Base-by-base conservation (phyloP, 495 filamentous ascomycete species). In the Penicillium dipodomyicola region DNA sequence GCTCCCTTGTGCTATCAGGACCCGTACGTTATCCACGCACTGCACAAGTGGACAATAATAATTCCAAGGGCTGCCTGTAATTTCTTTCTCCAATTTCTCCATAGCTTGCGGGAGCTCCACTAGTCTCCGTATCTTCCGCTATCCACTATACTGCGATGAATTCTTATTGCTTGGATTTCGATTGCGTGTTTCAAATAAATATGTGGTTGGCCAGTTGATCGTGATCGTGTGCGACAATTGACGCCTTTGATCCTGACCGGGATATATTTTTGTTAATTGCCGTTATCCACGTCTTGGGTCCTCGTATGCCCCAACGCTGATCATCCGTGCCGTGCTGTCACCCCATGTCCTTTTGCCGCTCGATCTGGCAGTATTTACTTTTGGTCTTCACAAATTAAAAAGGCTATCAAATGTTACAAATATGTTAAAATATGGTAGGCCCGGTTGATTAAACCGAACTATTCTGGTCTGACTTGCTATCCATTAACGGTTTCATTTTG, bases 321-420 rank as follows among this genome's bases (percentile, higher is more conserved):
- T 54, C 42, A 39, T 19, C 30, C 11, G 41, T 51, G 33, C 17
- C 29, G 33, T 42, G 37, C 42, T 40, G 52, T 54, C 52, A 54
- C 33, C 37, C 42, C 35, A 40, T 17, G 27, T 29, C 37, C 12
- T 33, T 43, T 43, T 23, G 32, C 47, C 35, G 35, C 50, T 52
- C 39, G 23, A 41, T 41, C 35, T 47, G 32, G 30, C 45, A 10
- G 27, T 27, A 30, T 44, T 35, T 12, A 12, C 19, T 23, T 54
- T 33, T 7, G 43, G 23, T 9, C 4, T 25, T 8, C 17, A 27
- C 4, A 33, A 14, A 14, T 4, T 11, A 32, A 32, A 10, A 32
- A 0, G 8, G 7, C 10, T 7, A 32, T 33, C 4, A 33, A 14
- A 33, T 12, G 11, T 12, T 33, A 33, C 30, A 33, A 37, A 15